A percentile compares a stretch with the other conserved stretches of the same genome.
Conservation (phyloP, 2,329 filamentous ascomycete genomes). For the Torrubiellomyces zombiae region DNA sequence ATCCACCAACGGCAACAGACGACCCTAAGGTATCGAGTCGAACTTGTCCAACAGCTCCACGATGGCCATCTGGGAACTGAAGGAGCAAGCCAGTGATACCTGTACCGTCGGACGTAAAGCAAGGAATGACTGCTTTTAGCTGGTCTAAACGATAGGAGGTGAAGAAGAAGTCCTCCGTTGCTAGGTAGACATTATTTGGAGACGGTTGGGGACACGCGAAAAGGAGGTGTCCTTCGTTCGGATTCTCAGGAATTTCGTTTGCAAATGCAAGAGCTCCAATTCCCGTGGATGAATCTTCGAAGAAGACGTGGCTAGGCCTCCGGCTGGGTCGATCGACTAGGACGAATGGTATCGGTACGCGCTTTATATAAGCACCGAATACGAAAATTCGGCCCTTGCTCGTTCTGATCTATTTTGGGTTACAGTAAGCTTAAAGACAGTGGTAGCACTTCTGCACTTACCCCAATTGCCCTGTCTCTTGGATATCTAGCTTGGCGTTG, state of each 20-base stretch:
- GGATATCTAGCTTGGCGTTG: conserved; percentile 1
- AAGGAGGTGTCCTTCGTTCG: background rate
- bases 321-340: conserved; percentile 2
- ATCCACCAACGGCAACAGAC: background rate
- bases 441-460: conserved; percentile 1
- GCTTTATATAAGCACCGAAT: conserved; percentile 3
- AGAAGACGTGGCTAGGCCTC: conserved; percentile 2
- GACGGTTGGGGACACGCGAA: conserved; percentile 2
- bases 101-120: background rate
- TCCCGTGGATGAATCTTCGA: conserved; percentile 1
- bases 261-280: conserved; percentile 3
- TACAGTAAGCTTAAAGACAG: conserved; percentile 1
- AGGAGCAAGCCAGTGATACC: conserved; percentile 3
- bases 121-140: conserved; percentile 2
- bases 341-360: background rate
- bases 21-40: conserved; percentile 2
- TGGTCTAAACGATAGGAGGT: conserved; percentile 2
- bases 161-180: conserved; percentile 3
- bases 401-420: conserved; percentile 2
- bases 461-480: conserved; percentile 1
- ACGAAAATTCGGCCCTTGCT: conserved; percentile 3
- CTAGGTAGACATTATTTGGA: conserved; percentile 3
- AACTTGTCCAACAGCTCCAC: conserved; percentile 4
- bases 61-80: conserved; percentile 3
- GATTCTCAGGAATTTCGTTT: background rate